These are phyloP conservation scores for Hymenoscyphus occultus DNA, from an alignment of 2,329 filamentous ascomycete genomes.

Conservation along the genomic window DNA sequence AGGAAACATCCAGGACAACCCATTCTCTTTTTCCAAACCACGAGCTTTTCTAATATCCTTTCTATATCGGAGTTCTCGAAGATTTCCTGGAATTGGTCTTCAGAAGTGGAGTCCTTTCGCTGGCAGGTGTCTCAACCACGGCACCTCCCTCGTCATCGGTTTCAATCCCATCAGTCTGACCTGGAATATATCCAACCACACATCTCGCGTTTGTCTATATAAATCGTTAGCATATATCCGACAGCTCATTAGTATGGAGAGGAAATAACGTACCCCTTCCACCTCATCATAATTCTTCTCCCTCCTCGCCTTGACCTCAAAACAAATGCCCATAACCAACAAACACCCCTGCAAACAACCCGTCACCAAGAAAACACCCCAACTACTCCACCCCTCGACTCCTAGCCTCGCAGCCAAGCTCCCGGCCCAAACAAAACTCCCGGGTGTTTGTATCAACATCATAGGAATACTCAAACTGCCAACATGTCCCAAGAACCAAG, in stretches of 20 bases:
- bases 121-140: constrained; percentile 26
- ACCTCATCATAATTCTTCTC: constrained; percentile 17
- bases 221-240: background rate
- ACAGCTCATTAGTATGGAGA: background rate
- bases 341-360: constrained; percentile 80
- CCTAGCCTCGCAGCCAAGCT: constrained; percentile 81
- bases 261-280: background rate
- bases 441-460: constrained; percentile 97
- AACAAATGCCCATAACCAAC: constrained; percentile 76
- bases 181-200: constrained; percentile 20
- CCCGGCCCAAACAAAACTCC: constrained; percentile 82
- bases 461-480: constrained; percentile 92
- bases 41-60: background rate
- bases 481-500: constrained; percentile 78
- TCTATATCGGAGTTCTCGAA: constrained; percentile 13
- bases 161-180: constrained; percentile 18
- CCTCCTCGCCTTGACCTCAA: constrained; percentile 49
- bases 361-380: constrained; percentile 87
- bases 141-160: constrained; percentile 31
- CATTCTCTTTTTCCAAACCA: background rate
- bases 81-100: constrained; percentile 20
- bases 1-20: background rate
- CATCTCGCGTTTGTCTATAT: constrained; percentile 16
- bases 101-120: constrained; percentile 27
- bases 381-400: constrained; percentile 85